Conservation (phyloP, 2,329 filamentous ascomycete genomes). For the Aspergillus felis region DNA sequence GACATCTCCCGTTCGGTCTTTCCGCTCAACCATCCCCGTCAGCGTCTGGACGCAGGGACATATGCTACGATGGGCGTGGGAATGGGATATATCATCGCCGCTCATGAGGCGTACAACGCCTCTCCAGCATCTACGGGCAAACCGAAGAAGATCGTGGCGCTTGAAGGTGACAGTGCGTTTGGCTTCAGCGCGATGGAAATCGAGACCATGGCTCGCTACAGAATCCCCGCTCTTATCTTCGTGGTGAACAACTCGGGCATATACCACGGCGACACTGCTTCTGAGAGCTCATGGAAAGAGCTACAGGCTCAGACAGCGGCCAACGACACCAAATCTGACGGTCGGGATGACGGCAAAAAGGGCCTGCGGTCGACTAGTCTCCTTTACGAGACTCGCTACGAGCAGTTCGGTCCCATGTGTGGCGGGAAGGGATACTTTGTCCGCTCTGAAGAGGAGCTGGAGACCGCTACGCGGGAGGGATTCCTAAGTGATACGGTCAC, state of each 20-base stretch:
- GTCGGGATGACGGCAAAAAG: slow-evolving; percentile 17
- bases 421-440: slow-evolving; percentile 53
- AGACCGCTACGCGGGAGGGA: slow-evolving; percentile 48
- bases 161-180: slow-evolving; percentile 56
- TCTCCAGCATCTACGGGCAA: slow-evolving; percentile 29
- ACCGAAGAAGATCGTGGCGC: slow-evolving; percentile 52
- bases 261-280: slow-evolving; percentile 44
- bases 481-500: slow-evolving; percentile 46
- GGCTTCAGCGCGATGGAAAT: slow-evolving; percentile 55
- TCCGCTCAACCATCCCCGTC: slow-evolving; percentile 51
- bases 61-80: slow-evolving; percentile 60
- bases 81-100: slow-evolving; percentile 55
- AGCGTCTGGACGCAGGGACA: slow-evolving; percentile 56
- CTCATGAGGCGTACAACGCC: slow-evolving; percentile 53
- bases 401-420: slow-evolving; percentile 53
- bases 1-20: slow-evolving; percentile 57
- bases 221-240: slow-evolving; percentile 53
- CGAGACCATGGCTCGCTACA: slow-evolving; percentile 54
- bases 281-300: slow-evolving; percentile 42
- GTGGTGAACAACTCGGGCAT: slow-evolving; percentile 55
- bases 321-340: slow-evolving; percentile 21
- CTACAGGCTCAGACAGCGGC: slow-evolving; percentile 41
- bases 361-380: slow-evolving; percentile 49
- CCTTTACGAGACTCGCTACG: slow-evolving; percentile 53
- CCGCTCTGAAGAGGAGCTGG: slow-evolving; percentile 50